These are phyloP conservation scores for Cladosporium sp. DNA, from an alignment of 2,329 filamentous ascomycete species.

Conservation along the genomic window DNA sequence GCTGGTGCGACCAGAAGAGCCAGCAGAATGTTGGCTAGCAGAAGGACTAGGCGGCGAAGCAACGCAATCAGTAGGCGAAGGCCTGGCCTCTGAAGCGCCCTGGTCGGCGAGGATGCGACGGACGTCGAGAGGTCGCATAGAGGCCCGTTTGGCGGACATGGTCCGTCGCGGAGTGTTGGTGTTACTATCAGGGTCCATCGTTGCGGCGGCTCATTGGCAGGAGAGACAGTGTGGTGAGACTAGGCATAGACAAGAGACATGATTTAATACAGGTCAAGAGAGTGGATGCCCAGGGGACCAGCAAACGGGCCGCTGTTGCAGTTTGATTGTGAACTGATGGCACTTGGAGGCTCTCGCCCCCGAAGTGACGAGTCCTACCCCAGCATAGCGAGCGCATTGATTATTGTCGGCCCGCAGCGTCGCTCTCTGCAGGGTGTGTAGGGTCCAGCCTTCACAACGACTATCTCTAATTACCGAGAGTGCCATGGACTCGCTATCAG, in stretches of 20 bases:
- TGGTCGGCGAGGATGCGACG: slow-evolving; percentile 9
- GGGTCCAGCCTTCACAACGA: not conserved
- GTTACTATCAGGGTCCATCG: slow-evolving; percentile 2
- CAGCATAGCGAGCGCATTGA: slow-evolving; percentile 1
- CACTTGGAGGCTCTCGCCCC: slow-evolving; percentile 1
- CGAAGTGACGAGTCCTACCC: slow-evolving; percentile 1
- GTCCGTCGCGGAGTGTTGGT: slow-evolving; percentile 5
- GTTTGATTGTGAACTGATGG: slow-evolving; percentile 2
- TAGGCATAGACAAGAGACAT: slow-evolving; percentile 8
- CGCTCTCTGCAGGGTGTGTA: not conserved
- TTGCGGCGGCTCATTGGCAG: not conserved
- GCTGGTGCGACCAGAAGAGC: slow-evolving; percentile 15
- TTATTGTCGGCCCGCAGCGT: not conserved
- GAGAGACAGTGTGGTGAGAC: not conserved
- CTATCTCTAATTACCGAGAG: not conserved
- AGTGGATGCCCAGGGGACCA: not conserved
- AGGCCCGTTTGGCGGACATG: slow-evolving; percentile 7
- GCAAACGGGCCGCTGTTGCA: slow-evolving; percentile 6
- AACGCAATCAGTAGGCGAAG: slow-evolving; percentile 16
- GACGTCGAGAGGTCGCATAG: slow-evolving; percentile 15
- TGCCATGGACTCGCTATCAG: not conserved
- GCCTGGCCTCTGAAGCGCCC: slow-evolving; percentile 12
- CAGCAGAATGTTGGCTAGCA: slow-evolving; percentile 13
- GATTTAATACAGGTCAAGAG: not conserved
- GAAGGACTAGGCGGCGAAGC: slow-evolving; percentile 14